A percentile compares a stretch with the other conserved stretches of the same genome.
These are phyloP conservation scores for Candida insectalens DNA, from an alignment of 805 yeast species.

Conservation along the genomic window DNA sequence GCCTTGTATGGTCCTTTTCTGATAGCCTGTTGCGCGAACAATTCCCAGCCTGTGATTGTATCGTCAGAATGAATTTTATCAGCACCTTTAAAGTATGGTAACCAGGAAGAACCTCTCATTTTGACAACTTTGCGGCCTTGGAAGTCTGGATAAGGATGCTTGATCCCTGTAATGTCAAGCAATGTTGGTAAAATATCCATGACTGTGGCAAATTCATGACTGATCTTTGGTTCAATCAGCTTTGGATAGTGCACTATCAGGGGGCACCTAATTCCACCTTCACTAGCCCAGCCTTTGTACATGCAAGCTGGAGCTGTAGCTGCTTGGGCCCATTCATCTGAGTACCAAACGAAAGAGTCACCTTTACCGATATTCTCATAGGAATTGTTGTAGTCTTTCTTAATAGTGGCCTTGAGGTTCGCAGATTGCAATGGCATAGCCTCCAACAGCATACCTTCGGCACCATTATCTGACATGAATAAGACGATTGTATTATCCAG, in stretches of 20 bases:
- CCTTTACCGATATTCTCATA: conserved; percentile 37
- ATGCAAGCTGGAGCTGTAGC: conserved; percentile 47
- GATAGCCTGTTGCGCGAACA: conserved; percentile 47
- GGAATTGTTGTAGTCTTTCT: conserved; percentile 31
- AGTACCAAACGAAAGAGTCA: conserved; percentile 41
- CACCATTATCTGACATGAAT: conserved; percentile 58
- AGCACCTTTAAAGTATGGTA: conserved; percentile 23
- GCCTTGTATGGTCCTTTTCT: conserved; percentile 42
- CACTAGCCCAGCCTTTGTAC: conserved; percentile 49
- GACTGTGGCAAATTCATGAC: conserved; percentile 38
- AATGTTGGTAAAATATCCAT: conserved; percentile 54
- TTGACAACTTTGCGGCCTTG: conserved; percentile 32
- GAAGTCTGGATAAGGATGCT: conserved; percentile 33
- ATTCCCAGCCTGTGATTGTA: conserved; percentile 45
- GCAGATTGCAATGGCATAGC: conserved; percentile 36
- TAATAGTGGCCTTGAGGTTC: conserved; percentile 19
- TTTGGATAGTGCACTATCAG: conserved; percentile 37
- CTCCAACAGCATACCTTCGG: conserved; percentile 53
- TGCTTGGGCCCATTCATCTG: conserved; percentile 55
- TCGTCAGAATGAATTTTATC: conserved; percentile 30
- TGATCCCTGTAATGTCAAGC: conserved; percentile 36
- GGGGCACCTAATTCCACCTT: conserved; percentile 54
- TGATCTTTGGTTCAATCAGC: conserved; percentile 14
- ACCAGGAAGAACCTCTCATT: conserved; percentile 39
- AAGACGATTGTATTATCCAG: conserved; percentile 46